These are phyloP conservation scores for Aspergillus unguis DNA, from an alignment of 2,329 filamentous ascomycete species.

Conservation along the genomic window DNA sequence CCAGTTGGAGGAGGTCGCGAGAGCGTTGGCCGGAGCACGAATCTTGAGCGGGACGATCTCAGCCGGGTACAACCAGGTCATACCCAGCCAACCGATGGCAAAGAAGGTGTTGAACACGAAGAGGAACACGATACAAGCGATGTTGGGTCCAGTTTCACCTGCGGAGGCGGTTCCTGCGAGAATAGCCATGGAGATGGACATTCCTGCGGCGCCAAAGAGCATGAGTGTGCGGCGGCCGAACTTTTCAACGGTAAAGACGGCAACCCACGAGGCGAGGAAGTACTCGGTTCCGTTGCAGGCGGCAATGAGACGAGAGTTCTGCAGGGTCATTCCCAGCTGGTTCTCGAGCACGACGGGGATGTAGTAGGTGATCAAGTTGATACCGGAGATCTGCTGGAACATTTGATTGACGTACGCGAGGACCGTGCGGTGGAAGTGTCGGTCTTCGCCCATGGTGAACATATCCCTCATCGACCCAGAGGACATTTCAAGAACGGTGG, in stretches of 20 bases:
- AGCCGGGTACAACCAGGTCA: conserved; percentile 55
- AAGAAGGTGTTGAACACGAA: conserved; percentile 69
- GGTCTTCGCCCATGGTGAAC: conserved; percentile 57
- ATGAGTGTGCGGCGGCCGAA: conserved; percentile 13
- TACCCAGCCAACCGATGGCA: conserved; percentile 61
- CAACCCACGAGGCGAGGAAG: conserved; percentile 50
- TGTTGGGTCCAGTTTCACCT: conserved; percentile 20
- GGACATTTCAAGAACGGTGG: conserved; percentile 50
- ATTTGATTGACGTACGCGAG: conserved; percentile 58
- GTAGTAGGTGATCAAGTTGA: conserved; percentile 48
- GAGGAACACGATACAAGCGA: conserved; percentile 39
- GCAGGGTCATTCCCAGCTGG: conserved; percentile 38
- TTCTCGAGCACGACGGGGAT: conserved; percentile 43
- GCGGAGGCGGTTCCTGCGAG: conserved; percentile 36
- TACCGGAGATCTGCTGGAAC: conserved; percentile 51
- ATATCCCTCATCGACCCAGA: conserved; percentile 54
- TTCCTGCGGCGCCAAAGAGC: conserved; percentile 58
- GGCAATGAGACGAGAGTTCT: conserved; percentile 50
- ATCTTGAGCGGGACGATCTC: conserved; percentile 56
- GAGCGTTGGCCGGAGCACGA: conserved; percentile 61
- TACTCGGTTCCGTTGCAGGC: conserved; percentile 55
- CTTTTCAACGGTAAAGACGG: conserved; percentile 41
- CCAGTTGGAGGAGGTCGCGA: conserved; percentile 62
- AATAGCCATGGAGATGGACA: conserved; percentile 65
- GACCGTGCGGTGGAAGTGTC: conserved; percentile 55